phyloP scores from a whole-genome alignment of 1,139 yeast genomes.

The Wickerhamiella infanticola region DNA sequence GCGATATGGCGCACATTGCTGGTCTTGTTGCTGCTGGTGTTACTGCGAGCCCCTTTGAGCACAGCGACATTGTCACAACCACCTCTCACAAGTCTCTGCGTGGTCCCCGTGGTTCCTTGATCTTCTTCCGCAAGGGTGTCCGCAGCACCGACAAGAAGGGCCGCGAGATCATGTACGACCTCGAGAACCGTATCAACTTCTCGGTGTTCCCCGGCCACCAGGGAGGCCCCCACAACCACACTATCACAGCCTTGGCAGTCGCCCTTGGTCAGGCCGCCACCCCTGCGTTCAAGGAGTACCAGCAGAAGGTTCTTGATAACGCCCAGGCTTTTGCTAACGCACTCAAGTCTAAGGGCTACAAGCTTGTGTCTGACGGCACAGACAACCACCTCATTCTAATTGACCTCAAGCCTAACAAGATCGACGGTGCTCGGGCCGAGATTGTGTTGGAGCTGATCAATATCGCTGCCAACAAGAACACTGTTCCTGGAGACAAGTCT shows the following conservation, averaged over 20 bases:
- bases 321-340: slow-evolving; percentile 72
- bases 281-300: slow-evolving; percentile 86
- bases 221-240: slow-evolving; percentile 99
- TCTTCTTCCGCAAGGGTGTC: slow-evolving; percentile 93
- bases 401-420: slow-evolving; percentile 71
- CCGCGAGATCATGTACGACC: slow-evolving; percentile 71
- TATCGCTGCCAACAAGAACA: slow-evolving; percentile 92
- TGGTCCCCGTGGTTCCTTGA: slow-evolving; percentile 99
- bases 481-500: slow-evolving; percentile 96
- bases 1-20: slow-evolving; percentile 97
- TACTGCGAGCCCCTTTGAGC: slow-evolving; percentile 88
- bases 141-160: slow-evolving; percentile 89
- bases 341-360: slow-evolving; percentile 57
- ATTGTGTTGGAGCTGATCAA: slow-evolving; percentile 87
- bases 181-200: slow-evolving; percentile 90
- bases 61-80: slow-evolving; percentile 94
- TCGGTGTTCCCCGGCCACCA: slow-evolving; percentile 99
- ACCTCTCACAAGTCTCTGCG: slow-evolving; percentile 96
- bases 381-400: slow-evolving; percentile 94
- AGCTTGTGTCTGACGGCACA: slow-evolving; percentile 84
- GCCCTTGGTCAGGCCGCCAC: slow-evolving; percentile 90
- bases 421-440: slow-evolving; percentile 97
- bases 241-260: slow-evolving; percentile 91
- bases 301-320: slow-evolving; percentile 72
- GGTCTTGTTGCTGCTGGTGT: slow-evolving; percentile 95